Evolutionary conservation across 176 grass and related monocot genomes (phyloP).

Genomic region (Paspalum vaginatum): DNA sequence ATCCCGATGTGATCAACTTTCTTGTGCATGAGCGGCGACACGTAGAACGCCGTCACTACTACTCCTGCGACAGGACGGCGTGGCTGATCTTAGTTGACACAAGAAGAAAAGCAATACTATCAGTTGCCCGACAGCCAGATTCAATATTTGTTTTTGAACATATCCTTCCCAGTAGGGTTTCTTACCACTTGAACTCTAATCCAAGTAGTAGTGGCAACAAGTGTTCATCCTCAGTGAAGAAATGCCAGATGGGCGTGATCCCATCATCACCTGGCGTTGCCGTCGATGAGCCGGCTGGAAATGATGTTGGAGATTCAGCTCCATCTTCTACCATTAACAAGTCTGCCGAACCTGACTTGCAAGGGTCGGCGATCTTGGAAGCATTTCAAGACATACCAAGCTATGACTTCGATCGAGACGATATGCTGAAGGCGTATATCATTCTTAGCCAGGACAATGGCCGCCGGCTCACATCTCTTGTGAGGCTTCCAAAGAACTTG

Average conservation of each 20-base stretch:
- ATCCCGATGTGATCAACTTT: background rate
- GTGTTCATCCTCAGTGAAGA: no score
- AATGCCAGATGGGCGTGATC: no score
- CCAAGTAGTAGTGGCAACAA: background rate
- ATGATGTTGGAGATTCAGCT: no score
- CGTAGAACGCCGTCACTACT: no score
- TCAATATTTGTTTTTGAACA: no score
- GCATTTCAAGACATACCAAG: background rate
- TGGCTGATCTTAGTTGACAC: no score
- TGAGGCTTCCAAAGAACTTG: background rate
- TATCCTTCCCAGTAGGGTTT: background rate
- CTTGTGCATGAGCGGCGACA: no score
- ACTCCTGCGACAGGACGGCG: no score
- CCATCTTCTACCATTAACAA: background rate
- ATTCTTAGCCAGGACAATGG: background rate
- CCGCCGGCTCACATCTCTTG: background rate
- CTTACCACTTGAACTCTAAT: background rate
- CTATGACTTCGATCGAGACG: background rate
- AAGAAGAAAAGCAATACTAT: no score
- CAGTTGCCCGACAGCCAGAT: no score
- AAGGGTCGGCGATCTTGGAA: background rate
- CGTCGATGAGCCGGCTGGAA: background rate
- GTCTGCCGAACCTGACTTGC: no score
- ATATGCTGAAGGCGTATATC: background rate
- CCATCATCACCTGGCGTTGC: no score